Percentiles rank a stretch among this genome's conserved stretches.
Evolutionary conservation across 768 basidiomycete species (phyloP).

Genomic region (Hemileccinum rubropunctum): DNA sequence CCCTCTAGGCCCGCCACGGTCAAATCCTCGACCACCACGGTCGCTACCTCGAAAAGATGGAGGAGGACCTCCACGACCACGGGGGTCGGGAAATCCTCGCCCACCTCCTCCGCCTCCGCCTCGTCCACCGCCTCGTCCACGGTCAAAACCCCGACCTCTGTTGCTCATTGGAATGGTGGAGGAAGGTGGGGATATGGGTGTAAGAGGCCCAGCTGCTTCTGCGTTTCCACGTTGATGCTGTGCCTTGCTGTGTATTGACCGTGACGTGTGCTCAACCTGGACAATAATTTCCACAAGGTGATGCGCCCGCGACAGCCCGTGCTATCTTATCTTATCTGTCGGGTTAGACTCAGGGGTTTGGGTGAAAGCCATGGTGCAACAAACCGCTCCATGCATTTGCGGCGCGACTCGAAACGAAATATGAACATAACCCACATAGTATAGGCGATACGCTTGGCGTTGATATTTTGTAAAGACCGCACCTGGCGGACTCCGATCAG

Average conservation of each 20-base stretch:
- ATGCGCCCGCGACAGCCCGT: too few species aligned
- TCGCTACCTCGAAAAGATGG: conserved; percentile 27
- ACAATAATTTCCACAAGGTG: conserved; percentile 6
- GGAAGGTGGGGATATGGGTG: background rate
- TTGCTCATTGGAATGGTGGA: conserved; percentile 27
- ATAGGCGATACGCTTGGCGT: too few species aligned
- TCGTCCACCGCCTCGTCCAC: conserved; percentile 37
- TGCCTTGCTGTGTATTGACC: conserved; percentile 6
- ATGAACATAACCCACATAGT: too few species aligned
- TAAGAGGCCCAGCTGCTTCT: background rate
- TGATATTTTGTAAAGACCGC: background rate
- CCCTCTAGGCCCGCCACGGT: conserved; percentile 29
- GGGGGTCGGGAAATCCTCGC: conserved; percentile 27
- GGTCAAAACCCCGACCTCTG: conserved; percentile 29
- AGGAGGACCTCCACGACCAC: conserved; percentile 27
- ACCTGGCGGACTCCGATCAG: background rate
- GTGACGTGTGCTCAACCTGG: conserved; percentile 4
- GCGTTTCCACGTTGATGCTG: conserved; percentile 22
- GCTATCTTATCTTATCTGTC: conserved; percentile 27
- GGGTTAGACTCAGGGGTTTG: too few species aligned
- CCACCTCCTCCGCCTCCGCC: conserved; percentile 34
- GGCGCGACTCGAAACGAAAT: too few species aligned
- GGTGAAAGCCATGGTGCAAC: too few species aligned
- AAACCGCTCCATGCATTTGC: too few species aligned
- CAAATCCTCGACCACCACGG: conserved; percentile 32